Evolutionary conservation across 2,329 filamentous ascomycete genomes (phyloP), one percentile per base, ranked within the genome.

Genomic region (Didymella lethalis): DNA sequence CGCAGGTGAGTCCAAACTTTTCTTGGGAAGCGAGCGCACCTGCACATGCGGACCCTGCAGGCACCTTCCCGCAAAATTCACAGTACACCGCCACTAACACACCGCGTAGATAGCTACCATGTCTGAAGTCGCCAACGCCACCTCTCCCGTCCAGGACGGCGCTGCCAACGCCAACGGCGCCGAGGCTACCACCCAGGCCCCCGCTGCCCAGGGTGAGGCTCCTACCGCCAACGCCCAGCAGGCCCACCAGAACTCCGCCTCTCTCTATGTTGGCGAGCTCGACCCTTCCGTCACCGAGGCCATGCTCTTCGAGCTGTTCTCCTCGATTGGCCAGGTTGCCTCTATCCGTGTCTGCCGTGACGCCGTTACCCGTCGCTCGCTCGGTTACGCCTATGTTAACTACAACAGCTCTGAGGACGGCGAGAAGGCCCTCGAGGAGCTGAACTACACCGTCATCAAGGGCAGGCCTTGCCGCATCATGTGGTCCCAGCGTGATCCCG

Each of bases 271-370:
- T 70, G 95, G 95, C 80, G 95, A 99, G 85, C 92, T 99, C 74
- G 95, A 99, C 80, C 88, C 92, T 72, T 95, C 92, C 63, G 95
- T 99, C 79, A 99, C 95, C 67, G 95, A 99, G 87, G 95, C 95
- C 71, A 99, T 99, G 95, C 93, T 99, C 76, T 99, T 98, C 82
- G 95, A 99, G 88, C 91, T 99, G 66, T 99, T 99, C 87, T 98
- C 95, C 62, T 95, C 96, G 82, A 99, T 99, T 77, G 95, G 95
- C 72, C 94, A 96, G 76, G 95, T 99, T 74, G 95, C 95, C 69
- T 99, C 95, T 63, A 99, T 99, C 81, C 95, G 95, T 87, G 95
- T 99, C 79, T 99, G 95, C 88, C 95, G 95, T 83, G 95, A 99
- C 78, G 94, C 95, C 65, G 93, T 99, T 78, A 98, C 95, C 77